Conservation (phyloP, 139 green algal species). For the Micromonas commoda region DNA sequence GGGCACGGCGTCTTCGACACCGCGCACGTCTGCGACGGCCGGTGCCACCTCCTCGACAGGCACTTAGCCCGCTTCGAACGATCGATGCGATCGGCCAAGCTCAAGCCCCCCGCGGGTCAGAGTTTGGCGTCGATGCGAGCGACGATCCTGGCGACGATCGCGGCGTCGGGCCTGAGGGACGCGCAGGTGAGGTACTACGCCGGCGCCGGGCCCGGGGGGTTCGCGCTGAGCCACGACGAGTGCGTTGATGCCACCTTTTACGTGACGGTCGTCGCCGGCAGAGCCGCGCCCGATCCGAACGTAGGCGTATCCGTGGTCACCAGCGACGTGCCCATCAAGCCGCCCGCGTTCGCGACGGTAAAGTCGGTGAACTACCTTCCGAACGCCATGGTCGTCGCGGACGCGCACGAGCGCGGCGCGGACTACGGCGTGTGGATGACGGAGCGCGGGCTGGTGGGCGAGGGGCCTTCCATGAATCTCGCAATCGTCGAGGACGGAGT, state of each 20-base stretch:
- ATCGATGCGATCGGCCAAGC: not conserved
- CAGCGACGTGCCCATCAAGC: constrained; percentile 10
- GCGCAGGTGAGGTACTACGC: constrained; percentile 6
- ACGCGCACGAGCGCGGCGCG: not conserved
- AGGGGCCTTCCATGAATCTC: not conserved
- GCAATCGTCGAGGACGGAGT: not conserved
- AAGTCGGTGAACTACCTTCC: constrained; percentile 28
- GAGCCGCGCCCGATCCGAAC: too few relatives aligned
- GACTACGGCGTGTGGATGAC: not conserved
- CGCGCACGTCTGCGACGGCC: constrained; percentile 22
- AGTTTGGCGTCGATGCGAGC: too few relatives aligned
- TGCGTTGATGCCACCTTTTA: not conserved
- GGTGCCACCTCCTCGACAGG: not conserved
- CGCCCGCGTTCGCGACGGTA: not conserved
- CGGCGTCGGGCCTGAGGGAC: not conserved
- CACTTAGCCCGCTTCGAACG: not conserved
- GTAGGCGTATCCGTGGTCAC: not conserved
- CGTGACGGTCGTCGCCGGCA: not conserved
- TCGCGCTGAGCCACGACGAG: not conserved
- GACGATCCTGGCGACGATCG: not conserved
- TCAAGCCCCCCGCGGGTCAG: not conserved
- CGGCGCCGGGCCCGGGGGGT: not conserved
- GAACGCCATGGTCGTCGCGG: constrained; percentile 13
- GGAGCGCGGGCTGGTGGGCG: not conserved
- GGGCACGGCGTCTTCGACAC: constrained; percentile 82